These are phyloP conservation scores for Fusarium virguliforme DNA, from an alignment of 2,329 filamentous ascomycete genomes.

Conservation along the genomic window DNA sequence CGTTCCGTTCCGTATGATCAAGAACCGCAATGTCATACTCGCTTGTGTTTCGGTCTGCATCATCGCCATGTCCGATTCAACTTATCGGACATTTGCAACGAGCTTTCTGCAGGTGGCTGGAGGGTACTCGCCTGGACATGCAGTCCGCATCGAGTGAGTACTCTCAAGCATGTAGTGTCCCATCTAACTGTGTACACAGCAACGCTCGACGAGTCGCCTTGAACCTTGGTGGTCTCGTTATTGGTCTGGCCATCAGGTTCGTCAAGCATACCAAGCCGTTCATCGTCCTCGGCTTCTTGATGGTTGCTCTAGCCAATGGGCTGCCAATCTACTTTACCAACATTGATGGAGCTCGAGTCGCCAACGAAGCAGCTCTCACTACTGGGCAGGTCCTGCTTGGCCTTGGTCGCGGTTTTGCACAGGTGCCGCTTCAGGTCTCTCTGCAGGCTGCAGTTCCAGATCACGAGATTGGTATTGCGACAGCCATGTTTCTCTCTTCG, in stretches of 20 bases:
- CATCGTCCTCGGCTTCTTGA: constrained; percentile 23
- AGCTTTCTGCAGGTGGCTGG: constrained; percentile 40
- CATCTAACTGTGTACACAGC: background rate
- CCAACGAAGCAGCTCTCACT: constrained; percentile 38
- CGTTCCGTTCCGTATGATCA: constrained; percentile 39
- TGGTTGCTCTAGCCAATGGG: constrained; percentile 38
- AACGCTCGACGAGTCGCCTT: constrained; percentile 37
- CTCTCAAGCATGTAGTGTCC: background rate
- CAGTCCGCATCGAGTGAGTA: constrained; percentile 31
- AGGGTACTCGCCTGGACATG: constrained; percentile 35
- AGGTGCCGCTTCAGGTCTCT: constrained; percentile 28
- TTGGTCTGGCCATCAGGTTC: constrained; percentile 28
- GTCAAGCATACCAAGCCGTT: constrained; percentile 39
- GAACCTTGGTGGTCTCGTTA: constrained; percentile 24
- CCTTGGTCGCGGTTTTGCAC: constrained; percentile 30
- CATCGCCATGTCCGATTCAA: constrained; percentile 41
- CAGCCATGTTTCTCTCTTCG: constrained; percentile 35
- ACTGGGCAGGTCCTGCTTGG: constrained; percentile 35
- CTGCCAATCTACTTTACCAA: constrained; percentile 41
- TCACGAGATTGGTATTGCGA: constrained; percentile 36
- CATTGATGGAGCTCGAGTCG: constrained; percentile 26
- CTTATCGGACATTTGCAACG: constrained; percentile 34
- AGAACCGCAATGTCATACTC: constrained; percentile 39
- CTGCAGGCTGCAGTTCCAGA: constrained; percentile 31
- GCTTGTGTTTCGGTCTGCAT: constrained; percentile 33